Percentiles rank a stretch among this genome's conserved stretches.
Evolutionary conservation across 2,329 filamentous ascomycete species (phyloP).

Genomic region (Fusarium sp.): DNA sequence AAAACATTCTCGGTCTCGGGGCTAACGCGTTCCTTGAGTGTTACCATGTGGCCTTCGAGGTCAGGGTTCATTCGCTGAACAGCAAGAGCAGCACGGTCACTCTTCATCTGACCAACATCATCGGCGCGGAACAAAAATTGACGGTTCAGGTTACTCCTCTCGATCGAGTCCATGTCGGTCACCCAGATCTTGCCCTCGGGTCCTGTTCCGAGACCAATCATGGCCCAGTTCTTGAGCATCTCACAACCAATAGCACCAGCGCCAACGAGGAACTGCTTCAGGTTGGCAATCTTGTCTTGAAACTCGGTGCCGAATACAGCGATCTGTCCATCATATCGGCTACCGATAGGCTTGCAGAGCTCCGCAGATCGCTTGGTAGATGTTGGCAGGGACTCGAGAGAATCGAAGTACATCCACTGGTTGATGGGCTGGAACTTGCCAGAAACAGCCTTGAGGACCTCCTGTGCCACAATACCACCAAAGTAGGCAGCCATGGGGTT

Average conservation of each 20-base stretch:
- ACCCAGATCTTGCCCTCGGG: conserved; percentile 89
- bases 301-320: conserved; percentile 94
- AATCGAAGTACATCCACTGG: conserved; percentile 98
- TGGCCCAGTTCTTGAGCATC: conserved; percentile 99
- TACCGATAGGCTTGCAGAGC: conserved; percentile 84
- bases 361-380: conserved; percentile 82
- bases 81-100: conserved; percentile 89
- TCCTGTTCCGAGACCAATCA: conserved; percentile 94
- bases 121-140: conserved; percentile 95
- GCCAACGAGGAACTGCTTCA: conserved; percentile 94
- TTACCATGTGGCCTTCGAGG: conserved; percentile 83
- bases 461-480: conserved; percentile 91
- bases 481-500: conserved; percentile 95
- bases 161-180: conserved; percentile 98
- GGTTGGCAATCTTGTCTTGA: conserved; percentile 91
- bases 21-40: conserved; percentile 89
- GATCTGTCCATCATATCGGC: conserved; percentile 96
- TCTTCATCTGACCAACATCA: conserved; percentile 97
- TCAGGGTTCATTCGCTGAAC: conserved; percentile 97
- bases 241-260: conserved; percentile 98
- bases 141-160: conserved; percentile 97
- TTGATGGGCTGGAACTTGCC: conserved; percentile 97
- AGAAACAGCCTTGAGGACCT: conserved; percentile 95
- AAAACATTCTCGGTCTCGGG: conserved; percentile 93
- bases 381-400: conserved; percentile 90